A percentile compares a stretch with the other conserved stretches of the same genome.
phyloP scores from a whole-genome alignment of 257 asterid species.

The Jacaranda mimosifolia region DNA sequence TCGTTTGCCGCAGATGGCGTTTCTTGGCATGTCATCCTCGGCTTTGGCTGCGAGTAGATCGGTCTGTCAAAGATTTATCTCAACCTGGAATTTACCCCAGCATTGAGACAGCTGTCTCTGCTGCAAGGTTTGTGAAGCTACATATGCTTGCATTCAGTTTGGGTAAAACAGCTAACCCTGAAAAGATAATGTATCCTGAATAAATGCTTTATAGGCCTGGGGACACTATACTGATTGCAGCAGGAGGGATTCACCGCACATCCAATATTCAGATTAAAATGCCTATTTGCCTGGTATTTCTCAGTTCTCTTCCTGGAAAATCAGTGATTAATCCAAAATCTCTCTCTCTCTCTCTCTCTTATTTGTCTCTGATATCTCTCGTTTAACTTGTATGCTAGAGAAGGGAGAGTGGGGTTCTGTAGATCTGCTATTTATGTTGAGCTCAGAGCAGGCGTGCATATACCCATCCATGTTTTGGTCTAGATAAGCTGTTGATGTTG shows the following conservation, averaged over 20 bases:
- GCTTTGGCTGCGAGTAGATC: conserved; percentile 95
- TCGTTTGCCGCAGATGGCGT: conserved; percentile 99
- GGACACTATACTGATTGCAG: conserved; percentile 90
- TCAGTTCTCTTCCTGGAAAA: conserved; percentile 11
- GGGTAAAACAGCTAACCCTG: conserved; percentile 21
- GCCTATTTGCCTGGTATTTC: conserved; percentile 91
- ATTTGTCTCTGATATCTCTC: conserved; percentile 6
- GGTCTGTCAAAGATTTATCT: conserved; percentile 68
- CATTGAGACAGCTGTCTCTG: conserved; percentile 85
- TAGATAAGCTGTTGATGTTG: conserved; percentile 11
- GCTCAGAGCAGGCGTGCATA: conserved; percentile 19
- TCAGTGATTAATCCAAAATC: not conserved
- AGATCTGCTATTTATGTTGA: conserved; percentile 16
- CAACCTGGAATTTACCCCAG: conserved; percentile 82
- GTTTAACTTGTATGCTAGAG: conserved; percentile 22
- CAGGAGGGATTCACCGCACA: conserved; percentile 86
- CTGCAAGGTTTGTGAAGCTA: conserved; percentile 78
- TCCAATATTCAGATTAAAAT: conserved; percentile 88
- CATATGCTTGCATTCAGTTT: conserved; percentile 30
- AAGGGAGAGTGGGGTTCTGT: not conserved
- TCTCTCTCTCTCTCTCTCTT: not conserved
- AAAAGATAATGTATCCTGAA: conserved; percentile 33
- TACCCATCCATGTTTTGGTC: not conserved
- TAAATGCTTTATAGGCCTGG: conserved; percentile 79
- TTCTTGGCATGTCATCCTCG: conserved; percentile 97